phyloP scores from a whole-genome alignment of 1,284 basidiomycete species.

The Stygiomarasmius scandens region DNA sequence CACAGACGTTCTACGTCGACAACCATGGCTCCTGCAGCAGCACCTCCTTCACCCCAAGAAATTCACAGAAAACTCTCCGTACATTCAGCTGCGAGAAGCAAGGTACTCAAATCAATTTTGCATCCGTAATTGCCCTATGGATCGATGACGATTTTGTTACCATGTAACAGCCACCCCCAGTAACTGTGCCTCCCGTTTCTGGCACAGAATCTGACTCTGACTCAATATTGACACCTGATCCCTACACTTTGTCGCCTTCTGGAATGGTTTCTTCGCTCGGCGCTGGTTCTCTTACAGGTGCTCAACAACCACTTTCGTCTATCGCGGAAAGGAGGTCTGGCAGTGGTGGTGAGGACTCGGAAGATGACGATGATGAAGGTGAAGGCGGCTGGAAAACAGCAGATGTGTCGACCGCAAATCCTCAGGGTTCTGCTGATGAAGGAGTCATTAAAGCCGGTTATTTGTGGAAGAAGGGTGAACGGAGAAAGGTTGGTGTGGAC shows the following conservation, averaged over 20 bases:
- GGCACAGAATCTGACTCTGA: conserved; percentile 89
- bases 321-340: conserved; percentile 74
- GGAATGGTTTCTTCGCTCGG: conserved; percentile 11
- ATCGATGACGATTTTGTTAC: neutral
- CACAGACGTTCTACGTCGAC: neutral
- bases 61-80: conserved; percentile 86
- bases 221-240: conserved; percentile 63
- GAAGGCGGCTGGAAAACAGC: conserved; percentile 65
- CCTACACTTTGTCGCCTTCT: conserved; percentile 37
- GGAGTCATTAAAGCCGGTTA: conserved; percentile 89
- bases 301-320: conserved; percentile 64
- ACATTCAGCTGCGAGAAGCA: conserved; percentile 57
- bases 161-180: conserved; percentile 32
- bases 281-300: conserved; percentile 14
- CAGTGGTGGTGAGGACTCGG: conserved; percentile 75
- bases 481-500: conserved; percentile 78
- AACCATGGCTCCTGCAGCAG: conserved; percentile 55
- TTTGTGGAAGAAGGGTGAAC: conserved; percentile 94
- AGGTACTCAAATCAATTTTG: conserved; percentile 33
- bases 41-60: conserved; percentile 84
- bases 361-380: conserved; percentile 70
- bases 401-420: conserved; percentile 38
- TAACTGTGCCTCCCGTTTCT: conserved; percentile 52
- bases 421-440: conserved; percentile 60
- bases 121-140: neutral